A percentile compares a stretch with the other conserved stretches of the same genome.
phyloP scores from a whole-genome alignment of 2,329 filamentous ascomycete genomes.

The Penicillium aurantiogriseum region DNA sequence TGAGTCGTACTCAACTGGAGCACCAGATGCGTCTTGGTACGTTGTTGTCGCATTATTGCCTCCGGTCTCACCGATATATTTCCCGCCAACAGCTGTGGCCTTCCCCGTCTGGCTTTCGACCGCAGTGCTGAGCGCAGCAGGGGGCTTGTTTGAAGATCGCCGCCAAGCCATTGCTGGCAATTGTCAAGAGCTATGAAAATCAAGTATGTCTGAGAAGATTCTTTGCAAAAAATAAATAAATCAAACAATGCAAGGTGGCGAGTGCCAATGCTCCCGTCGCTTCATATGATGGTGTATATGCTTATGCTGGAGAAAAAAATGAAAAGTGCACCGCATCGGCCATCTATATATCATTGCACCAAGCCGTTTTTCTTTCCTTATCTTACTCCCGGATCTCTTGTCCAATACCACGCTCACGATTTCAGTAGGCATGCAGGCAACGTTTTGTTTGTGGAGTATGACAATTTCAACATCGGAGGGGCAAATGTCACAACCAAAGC shows the following conservation, averaged over 20 bases:
- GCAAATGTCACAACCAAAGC: neutral
- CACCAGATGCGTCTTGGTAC: constrained; percentile 61
- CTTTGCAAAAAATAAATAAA: neutral
- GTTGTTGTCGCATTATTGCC: constrained; percentile 50
- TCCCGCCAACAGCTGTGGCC: neutral
- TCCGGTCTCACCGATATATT: constrained; percentile 3
- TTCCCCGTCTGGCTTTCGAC: neutral
- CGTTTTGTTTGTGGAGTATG: neutral
- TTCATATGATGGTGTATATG: neutral
- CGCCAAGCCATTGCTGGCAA: neutral
- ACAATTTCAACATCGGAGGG: neutral
- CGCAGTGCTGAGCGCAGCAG: neutral
- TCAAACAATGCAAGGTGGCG: neutral
- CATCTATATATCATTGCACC: neutral
- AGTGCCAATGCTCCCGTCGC: neutral
- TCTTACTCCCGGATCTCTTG: neutral
- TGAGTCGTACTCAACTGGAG: constrained; percentile 58
- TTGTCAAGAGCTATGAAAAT: neutral
- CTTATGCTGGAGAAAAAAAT: neutral
- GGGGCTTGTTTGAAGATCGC: neutral
- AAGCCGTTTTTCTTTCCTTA: neutral
- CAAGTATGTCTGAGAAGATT: neutral
- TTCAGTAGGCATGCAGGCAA: neutral
- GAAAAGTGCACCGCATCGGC: neutral
- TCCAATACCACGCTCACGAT: neutral